Conservation (phyloP, 2,329 filamentous ascomycete genomes). For the Beauveria bassiana region DNA sequence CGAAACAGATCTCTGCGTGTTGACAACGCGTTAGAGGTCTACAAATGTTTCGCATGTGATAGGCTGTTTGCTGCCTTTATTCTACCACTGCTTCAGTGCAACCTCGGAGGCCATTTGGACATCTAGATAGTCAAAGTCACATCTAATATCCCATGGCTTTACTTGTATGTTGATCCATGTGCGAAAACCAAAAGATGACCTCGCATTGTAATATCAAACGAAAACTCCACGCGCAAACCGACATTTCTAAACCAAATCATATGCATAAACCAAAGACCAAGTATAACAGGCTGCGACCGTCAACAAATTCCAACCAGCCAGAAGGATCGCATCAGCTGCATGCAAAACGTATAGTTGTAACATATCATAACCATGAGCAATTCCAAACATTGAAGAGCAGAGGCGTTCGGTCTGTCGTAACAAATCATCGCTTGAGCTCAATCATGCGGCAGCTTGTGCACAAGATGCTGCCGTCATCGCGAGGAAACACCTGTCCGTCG, state of each 20-base stretch:
- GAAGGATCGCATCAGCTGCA: background rate
- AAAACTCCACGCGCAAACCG: background rate
- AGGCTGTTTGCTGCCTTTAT: background rate
- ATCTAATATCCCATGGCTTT: constrained; percentile 9
- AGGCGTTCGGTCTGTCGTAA: background rate
- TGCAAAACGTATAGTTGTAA: background rate
- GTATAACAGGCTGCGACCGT: background rate
- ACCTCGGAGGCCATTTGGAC: constrained; percentile 5
- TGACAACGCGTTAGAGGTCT: background rate
- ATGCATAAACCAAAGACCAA: background rate
- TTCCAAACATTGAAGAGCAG: background rate
- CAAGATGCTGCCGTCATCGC: constrained; percentile 44
- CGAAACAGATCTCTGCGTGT: background rate
- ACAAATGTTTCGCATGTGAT: background rate
- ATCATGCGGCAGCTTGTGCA: constrained; percentile 54
- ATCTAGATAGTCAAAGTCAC: constrained; percentile 8
- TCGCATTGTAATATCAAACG: constrained; percentile 1
- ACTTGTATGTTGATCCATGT: background rate
- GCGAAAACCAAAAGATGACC: background rate
- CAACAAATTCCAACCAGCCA: background rate
- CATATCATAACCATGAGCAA: background rate
- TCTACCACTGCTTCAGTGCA: background rate
- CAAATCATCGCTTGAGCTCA: constrained; percentile 46
- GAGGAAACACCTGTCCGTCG: constrained; percentile 58
- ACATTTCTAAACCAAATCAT: background rate